These are phyloP conservation scores for Discostella pseudostelligera DNA, from an alignment of 108 stramenopile genomes.

Conservation along the genomic window DNA sequence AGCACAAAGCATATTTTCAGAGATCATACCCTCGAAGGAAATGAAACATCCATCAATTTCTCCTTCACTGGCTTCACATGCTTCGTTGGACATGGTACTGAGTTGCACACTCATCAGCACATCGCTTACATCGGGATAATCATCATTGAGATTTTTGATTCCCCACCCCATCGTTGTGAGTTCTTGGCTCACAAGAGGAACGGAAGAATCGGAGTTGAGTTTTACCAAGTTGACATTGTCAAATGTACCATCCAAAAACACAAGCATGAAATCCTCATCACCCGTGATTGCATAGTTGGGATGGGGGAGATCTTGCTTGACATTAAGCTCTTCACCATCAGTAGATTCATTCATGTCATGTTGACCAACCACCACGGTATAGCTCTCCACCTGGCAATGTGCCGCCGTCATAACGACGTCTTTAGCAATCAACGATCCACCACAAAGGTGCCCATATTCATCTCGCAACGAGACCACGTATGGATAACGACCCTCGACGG, in stretches of 20 bases:
- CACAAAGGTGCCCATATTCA: constrained; percentile 20
- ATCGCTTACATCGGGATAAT: constrained; percentile 9
- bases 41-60: constrained; percentile 12
- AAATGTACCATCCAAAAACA: constrained; percentile 8
- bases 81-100: constrained; percentile 29
- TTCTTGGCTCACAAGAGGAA: constrained; percentile 27
- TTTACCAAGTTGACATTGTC: constrained; percentile 4
- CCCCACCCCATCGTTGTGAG: constrained; percentile 61
- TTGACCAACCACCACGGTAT: constrained; percentile 10
- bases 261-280: constrained; percentile 29
- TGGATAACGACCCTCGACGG: constrained; percentile 17
- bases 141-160: no score
- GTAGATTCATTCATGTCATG: constrained; percentile 7
- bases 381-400: constrained; percentile 15
- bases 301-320: constrained; percentile 14
- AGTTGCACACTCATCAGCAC: constrained; percentile 19
- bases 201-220: constrained; percentile 34
- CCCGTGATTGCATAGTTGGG: constrained; percentile 5
- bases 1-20: constrained; percentile 36
- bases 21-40: constrained; percentile 20
- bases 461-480: constrained; percentile 31
- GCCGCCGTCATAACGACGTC: constrained; percentile 34
- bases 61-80: constrained; percentile 35
- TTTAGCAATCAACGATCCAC: constrained; percentile 25
- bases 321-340: constrained; percentile 24